phyloP scores from a whole-genome alignment of 208 protist species.

The Angomonas desouzai region DNA sequence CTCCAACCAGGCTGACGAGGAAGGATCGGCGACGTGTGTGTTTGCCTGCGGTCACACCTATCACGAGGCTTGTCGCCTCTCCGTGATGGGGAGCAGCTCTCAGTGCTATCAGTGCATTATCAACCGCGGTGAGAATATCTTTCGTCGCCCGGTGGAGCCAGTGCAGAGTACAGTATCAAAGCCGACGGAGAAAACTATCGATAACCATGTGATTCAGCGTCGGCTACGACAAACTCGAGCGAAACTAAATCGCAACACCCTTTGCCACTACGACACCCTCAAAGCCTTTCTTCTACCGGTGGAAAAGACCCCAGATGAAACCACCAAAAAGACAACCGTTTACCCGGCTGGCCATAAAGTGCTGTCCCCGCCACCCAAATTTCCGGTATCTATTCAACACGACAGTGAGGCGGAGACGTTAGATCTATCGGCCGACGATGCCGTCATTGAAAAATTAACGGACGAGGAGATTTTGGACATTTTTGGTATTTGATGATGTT shows the following conservation, averaged over 20 bases:
- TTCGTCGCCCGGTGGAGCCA: neutral
- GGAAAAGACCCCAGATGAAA: neutral
- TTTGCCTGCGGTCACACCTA: conserved; percentile 78
- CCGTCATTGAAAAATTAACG: conserved; percentile 33
- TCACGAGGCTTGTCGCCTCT: conserved; percentile 42
- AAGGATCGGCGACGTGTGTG: conserved; percentile 32
- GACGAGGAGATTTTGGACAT: conserved; percentile 73
- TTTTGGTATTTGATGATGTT: conserved; percentile 47
- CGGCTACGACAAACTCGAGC: conserved; percentile 14
- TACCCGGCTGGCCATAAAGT: neutral
- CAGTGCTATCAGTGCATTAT: conserved; percentile 2
- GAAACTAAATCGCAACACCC: conserved; percentile 1
- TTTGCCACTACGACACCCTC: conserved; percentile 5
- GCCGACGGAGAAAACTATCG: neutral
- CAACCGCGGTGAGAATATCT: neutral
- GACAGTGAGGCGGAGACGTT: neutral
- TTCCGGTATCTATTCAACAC: neutral
- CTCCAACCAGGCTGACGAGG: neutral
- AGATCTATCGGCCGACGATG: conserved; percentile 4
- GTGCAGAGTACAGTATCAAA: neutral
- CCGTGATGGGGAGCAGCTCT: neutral
- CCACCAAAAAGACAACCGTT: neutral
- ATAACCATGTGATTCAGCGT: neutral
- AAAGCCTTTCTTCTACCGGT: conserved; percentile 1
- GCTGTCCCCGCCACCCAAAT: conserved; percentile 3